Base-by-base conservation (phyloP, 73 alveolate species). In the Paramecium pentaurelia region DNA sequence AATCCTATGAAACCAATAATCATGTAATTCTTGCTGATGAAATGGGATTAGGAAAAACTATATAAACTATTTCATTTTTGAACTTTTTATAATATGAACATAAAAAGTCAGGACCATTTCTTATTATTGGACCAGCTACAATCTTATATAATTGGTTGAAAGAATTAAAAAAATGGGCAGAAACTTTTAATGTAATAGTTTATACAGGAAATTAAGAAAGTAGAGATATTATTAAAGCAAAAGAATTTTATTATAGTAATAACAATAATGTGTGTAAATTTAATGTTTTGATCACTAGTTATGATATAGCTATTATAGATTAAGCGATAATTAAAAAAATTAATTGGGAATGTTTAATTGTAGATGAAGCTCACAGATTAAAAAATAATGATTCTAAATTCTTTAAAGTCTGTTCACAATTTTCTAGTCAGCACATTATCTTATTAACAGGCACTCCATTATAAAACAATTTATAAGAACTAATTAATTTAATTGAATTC, bases 21-120 rank as follows among this genome's bases (percentile, higher is more conserved):
- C 97, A 98, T 93, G 99, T 98, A 7, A 96, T 98, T 60, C 93
- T 98, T 68, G 99, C 99, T 3, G 99, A 98, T 95, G 99, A 98
- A 95, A 98, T 98, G 99, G 99, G 99, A 18, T 92, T 98, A 58
- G 99, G 99, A 64, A 98, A 98, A 95, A 98, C 99, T 11, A 96
- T 98, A 36, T 97, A 98, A 92, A 96, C 99, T 3, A 96, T 97
- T 32, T 92, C 99, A 9, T 95, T 97, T 87, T 51, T 98, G n/a
- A 96, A 94, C 16, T 96, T 92, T 94, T 75, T 98, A 45, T 68
- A 89, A 89, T 93, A 90, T 86, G 97, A 80, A 92, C 22, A 80
- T 28, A 70, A 93, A 38, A 92, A 75, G 30, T 84, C 96, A 22
- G 85, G 98, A 27, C 98, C 99, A 28, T 96, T 96, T 90, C 92